Conservation (phyloP, 2,329 filamentous ascomycete species). For the Apiospora arundinis region DNA sequence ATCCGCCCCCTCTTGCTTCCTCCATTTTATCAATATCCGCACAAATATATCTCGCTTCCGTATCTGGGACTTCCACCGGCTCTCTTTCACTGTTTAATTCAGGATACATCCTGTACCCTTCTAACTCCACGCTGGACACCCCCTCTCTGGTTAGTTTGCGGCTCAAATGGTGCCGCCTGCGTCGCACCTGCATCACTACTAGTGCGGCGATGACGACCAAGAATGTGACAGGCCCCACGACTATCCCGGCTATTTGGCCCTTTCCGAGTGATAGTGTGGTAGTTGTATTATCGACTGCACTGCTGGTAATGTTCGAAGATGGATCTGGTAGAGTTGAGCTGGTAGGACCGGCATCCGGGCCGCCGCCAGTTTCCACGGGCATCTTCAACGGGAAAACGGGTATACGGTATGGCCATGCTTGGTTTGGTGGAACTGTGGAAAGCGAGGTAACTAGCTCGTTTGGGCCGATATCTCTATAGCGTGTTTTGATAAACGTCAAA, state of each 20-base stretch:
- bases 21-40: background rate
- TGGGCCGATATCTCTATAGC: background rate
- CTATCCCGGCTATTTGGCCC: background rate
- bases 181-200: background rate
- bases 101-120: background rate
- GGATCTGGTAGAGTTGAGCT: background rate
- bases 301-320: background rate
- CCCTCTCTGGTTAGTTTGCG: background rate
- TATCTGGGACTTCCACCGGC: background rate
- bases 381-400: background rate
- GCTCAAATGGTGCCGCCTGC: background rate
- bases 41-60: background rate
- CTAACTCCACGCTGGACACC: background rate
- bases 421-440: background rate
- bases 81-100: background rate
- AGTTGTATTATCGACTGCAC: background rate
- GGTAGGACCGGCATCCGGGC: background rate
- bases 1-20: background rate
- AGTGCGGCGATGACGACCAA: background rate
- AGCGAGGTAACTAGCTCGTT: background rate
- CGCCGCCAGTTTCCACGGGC: background rate
- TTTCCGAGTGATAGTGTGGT: background rate
- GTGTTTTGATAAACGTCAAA: background rate
- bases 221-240: background rate
- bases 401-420: background rate